These are phyloP conservation scores for Hypseocharis bilobata DNA, from an alignment of 441 rosid species.

Conservation along the genomic window DNA sequence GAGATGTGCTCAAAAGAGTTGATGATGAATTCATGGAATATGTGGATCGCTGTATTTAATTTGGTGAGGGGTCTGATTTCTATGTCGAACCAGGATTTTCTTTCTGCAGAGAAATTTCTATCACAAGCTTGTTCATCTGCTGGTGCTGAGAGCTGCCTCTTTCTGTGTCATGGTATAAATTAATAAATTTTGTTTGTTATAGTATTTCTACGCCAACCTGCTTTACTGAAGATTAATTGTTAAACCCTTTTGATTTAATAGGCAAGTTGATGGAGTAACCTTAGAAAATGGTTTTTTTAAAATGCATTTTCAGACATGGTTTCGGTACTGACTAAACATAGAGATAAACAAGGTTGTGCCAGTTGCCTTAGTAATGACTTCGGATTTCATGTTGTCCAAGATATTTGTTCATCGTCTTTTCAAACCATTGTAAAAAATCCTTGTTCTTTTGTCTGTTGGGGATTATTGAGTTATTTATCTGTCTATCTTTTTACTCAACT, in stretches of 20 bases:
- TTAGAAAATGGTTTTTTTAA: no score
- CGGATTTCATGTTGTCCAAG: not conserved
- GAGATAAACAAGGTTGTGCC: not conserved
- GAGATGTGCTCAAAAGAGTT: slow-evolving; percentile 39
- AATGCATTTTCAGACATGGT: no score
- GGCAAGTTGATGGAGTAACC: no score
- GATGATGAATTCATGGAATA: slow-evolving; percentile 39
- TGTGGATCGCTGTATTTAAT: slow-evolving; percentile 54
- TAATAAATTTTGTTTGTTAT: slow-evolving; percentile 4
- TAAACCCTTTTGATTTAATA: no score
- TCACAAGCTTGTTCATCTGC: slow-evolving; percentile 54
- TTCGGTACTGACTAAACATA: not conserved
- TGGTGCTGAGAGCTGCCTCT: slow-evolving; percentile 53
- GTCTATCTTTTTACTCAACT: not conserved
- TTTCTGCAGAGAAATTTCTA: slow-evolving; percentile 55
- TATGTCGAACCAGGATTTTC: slow-evolving; percentile 39
- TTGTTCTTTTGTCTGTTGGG: not conserved
- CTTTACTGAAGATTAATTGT: not conserved
- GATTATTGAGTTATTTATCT: not conserved
- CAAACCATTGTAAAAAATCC: not conserved
- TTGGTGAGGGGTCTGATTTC: slow-evolving; percentile 50
- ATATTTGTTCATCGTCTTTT: not conserved
- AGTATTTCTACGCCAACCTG: not conserved
- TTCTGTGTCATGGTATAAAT: slow-evolving; percentile 67
- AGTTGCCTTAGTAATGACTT: no score